Base-by-base conservation (phyloP, 2,329 filamentous ascomycete genomes). In the Thelonectria olida region DNA sequence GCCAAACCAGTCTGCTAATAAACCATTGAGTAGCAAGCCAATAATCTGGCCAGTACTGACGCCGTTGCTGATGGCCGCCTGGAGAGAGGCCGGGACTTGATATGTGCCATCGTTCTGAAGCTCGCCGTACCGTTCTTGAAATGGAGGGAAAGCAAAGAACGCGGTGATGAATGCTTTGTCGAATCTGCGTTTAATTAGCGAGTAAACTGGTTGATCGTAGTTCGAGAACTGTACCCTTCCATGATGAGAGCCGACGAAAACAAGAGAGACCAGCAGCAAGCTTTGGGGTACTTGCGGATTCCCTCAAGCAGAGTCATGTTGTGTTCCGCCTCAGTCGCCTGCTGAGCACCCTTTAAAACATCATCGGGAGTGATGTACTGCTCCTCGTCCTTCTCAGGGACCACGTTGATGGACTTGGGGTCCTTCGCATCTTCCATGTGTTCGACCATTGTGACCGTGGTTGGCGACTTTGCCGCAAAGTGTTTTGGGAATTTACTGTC, bases 11-110 rank as follows among this genome's bases (percentile, higher is more conserved):
- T 85, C 81, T 8, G 80, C 77, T 19, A 84, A 63, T 48, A 78
- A 73, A 13, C 84, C 84, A 61, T 80, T 83, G 50, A 82, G 55
- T 52, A 84, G 76, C 10, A 84, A 74, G 1, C 84, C 84, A 2
- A 85, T 50, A 38, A 86, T 82, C 57, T 81, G 76, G 4, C 84
- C 84, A 7, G 76, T 76, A 8, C 78, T 74, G 0, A 79, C 77
- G 5, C 79, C 83, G 56, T 83, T 84, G 36, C 75, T 77, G 7
- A 86, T 71, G 6, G 78, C 82, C 1, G 81, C 77, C 70, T 85
- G 83, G 80, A 84, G 84, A 3, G 77, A 70, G 1, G 81, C 79
- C 2, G 80, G 78, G 27, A 86, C 72, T 63, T 83, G 72, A 59
- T 83, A 83, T 3, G 71, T 70, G 13, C 76, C 79, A 28, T 79